These are phyloP conservation scores for Zymoseptoria ardabiliae DNA, from an alignment of 2,329 filamentous ascomycete species.

Conservation along the genomic window DNA sequence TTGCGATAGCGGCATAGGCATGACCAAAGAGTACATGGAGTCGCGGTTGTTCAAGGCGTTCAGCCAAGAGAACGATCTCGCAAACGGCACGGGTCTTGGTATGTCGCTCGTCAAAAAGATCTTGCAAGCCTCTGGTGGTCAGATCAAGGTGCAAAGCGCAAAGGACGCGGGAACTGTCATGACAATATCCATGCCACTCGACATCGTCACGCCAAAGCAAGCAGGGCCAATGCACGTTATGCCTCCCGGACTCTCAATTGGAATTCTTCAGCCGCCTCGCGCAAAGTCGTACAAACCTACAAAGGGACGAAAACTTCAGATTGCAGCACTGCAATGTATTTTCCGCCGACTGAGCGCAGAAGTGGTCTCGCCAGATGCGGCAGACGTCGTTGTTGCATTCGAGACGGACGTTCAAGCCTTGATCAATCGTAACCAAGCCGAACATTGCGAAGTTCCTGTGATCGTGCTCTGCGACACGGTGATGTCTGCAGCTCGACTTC, in stretches of 20 bases:
- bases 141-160: conserved; percentile 37
- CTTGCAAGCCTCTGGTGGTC: conserved; percentile 52
- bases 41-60: conserved; percentile 58
- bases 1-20: conserved; percentile 59
- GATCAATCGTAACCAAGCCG: background rate
- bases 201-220: background rate
- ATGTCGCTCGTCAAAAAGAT: conserved; percentile 57
- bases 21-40: conserved; percentile 55
- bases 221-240: background rate
- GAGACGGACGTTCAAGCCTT: background rate
- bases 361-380: background rate
- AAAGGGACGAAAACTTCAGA: background rate
- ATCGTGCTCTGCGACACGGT: conserved; percentile 3
- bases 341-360: background rate
- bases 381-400: background rate
- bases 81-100: conserved; percentile 57
- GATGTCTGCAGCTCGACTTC: background rate
- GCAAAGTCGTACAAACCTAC: background rate
- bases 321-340: background rate
- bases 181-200: conserved; percentile 12
- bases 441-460: background rate
- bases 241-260: background rate
- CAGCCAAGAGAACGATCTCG: conserved; percentile 54
- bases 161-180: conserved; percentile 19
- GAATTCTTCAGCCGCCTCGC: background rate